A percentile compares a stretch with the other conserved stretches of the same genome.
Evolutionary conservation across 139 green algal genomes (phyloP).

Genomic region (Astrephomene gubernaculifera): DNA sequence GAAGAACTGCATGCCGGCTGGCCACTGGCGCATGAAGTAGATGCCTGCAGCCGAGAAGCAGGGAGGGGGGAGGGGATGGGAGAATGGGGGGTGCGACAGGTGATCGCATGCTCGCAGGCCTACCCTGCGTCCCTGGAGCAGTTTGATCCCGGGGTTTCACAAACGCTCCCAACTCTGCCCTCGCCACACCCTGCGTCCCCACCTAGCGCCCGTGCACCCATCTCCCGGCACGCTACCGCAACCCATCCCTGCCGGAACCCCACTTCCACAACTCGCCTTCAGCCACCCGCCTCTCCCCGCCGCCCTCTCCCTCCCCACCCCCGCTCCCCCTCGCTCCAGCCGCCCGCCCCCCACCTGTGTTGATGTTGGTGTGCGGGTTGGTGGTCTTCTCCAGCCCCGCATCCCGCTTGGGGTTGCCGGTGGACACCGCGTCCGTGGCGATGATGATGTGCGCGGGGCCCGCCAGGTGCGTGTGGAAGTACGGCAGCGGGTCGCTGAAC

Average conservation of each 20-base stretch:
- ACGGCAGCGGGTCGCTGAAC: constrained; percentile 52
- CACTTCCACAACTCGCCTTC: no score
- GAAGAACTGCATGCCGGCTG: constrained; percentile 47
- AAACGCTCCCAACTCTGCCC: no score
- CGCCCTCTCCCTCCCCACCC: background rate
- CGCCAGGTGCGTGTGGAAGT: constrained; percentile 15
- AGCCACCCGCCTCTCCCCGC: no score
- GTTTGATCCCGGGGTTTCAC: no score
- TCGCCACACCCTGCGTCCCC: no score
- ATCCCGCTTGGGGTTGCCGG: constrained; percentile 26
- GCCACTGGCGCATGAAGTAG: constrained; percentile 54
- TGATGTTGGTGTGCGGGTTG: constrained; percentile 53
- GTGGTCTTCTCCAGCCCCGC: constrained; percentile 29
- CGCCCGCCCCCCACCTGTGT: constrained; percentile 41
- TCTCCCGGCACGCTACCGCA: no score
- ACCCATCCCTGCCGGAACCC: no score
- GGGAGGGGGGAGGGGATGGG: no score
- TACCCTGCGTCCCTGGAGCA: no score
- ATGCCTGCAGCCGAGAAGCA: constrained; percentile 32
- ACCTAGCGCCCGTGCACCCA: no score
- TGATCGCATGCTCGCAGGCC: no score
- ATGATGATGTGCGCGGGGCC: constrained; percentile 40
- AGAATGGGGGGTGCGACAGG: no score
- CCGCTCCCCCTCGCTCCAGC: background rate
- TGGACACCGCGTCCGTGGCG: constrained; percentile 44